Evolutionary conservation across 202 grass and related monocot species (phyloP).

Genomic region (Carex sylvatica): DNA sequence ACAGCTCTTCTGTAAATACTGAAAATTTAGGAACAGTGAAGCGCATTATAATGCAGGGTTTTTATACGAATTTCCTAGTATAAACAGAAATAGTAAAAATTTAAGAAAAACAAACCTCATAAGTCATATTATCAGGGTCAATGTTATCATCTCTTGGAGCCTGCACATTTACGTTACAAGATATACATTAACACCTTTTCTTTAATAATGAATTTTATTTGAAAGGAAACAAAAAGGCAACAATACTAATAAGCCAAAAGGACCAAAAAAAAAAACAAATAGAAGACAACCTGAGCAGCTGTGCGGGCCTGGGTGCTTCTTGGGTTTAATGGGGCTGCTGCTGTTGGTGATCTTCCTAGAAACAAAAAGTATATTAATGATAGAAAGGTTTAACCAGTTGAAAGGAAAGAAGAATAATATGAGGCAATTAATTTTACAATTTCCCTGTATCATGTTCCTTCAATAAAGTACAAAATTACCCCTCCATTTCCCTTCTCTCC

Average conservation of each 20-base stretch:
- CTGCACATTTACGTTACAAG: constrained; percentile 31
- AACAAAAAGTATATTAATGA: constrained; percentile 14
- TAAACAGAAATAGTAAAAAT: not conserved
- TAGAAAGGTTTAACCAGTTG: not conserved
- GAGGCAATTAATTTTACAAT: not conserved
- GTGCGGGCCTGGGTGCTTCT: constrained; percentile 26
- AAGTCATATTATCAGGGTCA: constrained; percentile 88
- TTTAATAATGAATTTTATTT: not conserved
- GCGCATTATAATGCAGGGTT: not conserved
- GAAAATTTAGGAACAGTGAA: not conserved
- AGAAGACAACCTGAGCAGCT: constrained; percentile 48
- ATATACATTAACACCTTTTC: not conserved
- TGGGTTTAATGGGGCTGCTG: constrained; percentile 25
- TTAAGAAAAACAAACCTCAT: constrained; percentile 54
- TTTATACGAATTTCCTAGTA: not conserved
- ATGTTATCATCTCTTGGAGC: constrained; percentile 50
- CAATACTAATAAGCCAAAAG: not conserved
- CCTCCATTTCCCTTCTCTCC: not conserved
- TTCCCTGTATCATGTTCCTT: not conserved
- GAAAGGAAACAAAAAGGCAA: constrained; percentile 23
- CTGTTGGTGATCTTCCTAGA: constrained; percentile 41
- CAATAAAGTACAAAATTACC: not conserved
- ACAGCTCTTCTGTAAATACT: not conserved
- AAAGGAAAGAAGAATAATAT: constrained; percentile 1
- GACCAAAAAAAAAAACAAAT: not conserved